A percentile compares a stretch with the other conserved stretches of the same genome.
Evolutionary conservation across 805 yeast species (phyloP).

Genomic region (Teunomyces gatunensis): DNA sequence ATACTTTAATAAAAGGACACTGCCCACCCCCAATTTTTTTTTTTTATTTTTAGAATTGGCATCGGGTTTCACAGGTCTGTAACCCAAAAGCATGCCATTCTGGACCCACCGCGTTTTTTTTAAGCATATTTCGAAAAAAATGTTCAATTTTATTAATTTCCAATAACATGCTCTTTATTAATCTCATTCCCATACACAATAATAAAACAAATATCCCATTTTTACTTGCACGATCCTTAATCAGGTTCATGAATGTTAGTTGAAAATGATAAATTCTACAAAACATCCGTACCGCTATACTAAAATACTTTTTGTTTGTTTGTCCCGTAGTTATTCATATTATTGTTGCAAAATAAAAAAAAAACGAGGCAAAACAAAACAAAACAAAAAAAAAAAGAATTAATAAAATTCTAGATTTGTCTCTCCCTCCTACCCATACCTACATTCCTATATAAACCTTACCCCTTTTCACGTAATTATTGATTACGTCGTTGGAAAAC

Average conservation of each 20-base stretch:
- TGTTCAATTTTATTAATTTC: background rate
- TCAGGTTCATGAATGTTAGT: background rate
- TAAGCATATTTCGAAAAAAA: background rate
- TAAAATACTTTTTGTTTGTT: background rate
- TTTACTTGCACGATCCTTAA: too few relatives aligned
- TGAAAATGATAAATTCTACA: too few relatives aligned
- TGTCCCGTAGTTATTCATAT: background rate
- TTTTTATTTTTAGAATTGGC: background rate
- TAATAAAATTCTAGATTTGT: background rate
- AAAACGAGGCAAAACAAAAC: background rate
- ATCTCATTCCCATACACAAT: too few relatives aligned
- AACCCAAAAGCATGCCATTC: background rate
- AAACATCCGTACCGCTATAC: background rate
- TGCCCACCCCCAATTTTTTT: background rate
- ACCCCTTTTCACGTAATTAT: constrained; percentile 21
- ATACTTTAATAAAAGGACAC: background rate
- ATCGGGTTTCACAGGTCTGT: background rate
- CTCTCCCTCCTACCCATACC: background rate
- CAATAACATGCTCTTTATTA: background rate
- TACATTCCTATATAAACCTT: constrained; percentile 1
- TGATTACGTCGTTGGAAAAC: constrained; percentile 29
- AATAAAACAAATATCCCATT: too few relatives aligned
- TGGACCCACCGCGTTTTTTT: background rate
- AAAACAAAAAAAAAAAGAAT: background rate
- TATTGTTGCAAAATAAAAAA: background rate